These are phyloP conservation scores for Solanum neorickii DNA, from an alignment of 257 asterid species.

Conservation along the genomic window DNA sequence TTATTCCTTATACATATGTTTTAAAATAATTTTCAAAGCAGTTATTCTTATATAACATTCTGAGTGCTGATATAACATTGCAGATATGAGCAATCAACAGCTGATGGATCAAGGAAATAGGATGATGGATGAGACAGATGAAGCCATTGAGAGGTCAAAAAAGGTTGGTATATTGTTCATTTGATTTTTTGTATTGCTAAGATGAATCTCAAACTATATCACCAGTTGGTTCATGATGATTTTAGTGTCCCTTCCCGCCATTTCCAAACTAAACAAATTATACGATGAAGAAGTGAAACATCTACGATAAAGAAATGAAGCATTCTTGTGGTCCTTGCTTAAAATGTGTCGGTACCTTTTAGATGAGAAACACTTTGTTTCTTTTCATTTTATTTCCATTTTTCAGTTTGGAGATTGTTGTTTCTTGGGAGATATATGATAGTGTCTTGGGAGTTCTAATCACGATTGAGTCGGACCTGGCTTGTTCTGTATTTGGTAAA, in stretches of 20 bases:
- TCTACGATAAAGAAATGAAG: neutral
- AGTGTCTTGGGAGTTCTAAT: neutral
- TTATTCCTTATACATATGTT: neutral
- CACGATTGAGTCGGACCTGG: neutral
- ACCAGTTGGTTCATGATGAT: neutral
- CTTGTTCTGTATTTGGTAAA: neutral
- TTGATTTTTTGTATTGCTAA: neutral
- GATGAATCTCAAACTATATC: neutral
- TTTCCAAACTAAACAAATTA: neutral
- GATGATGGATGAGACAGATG: constrained; percentile 95
- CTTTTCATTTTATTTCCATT: neutral
- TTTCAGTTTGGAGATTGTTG: neutral
- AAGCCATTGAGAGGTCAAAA: constrained; percentile 78
- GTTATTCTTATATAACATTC: constrained; percentile 8
- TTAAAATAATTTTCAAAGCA: neutral
- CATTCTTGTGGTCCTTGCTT: neutral
- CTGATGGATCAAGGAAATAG: constrained; percentile 70
- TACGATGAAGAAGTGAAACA: neutral
- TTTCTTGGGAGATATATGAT: neutral
- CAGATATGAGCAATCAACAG: constrained; percentile 94
- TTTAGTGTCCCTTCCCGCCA: neutral
- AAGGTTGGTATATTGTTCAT: constrained; percentile 33
- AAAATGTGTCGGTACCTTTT: neutral
- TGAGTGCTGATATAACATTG: constrained; percentile 12
- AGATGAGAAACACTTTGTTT: neutral